phyloP scores from a whole-genome alignment of 305 asterid species.

The Fraxinus paxiana region DNA sequence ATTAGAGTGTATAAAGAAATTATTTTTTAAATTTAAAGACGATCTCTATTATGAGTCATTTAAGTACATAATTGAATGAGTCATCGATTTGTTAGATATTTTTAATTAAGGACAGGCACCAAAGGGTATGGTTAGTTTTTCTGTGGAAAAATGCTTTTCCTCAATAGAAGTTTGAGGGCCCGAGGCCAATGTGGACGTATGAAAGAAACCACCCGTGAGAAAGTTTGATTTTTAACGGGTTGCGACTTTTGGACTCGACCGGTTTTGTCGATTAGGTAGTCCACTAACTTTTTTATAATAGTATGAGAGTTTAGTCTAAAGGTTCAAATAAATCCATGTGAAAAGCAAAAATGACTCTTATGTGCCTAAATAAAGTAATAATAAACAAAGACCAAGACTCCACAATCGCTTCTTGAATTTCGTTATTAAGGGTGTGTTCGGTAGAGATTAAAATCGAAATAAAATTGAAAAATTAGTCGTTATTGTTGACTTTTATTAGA shows the following conservation, averaged over 20 bases:
- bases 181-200: background rate
- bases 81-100: background rate
- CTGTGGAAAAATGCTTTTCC: background rate
- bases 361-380: background rate
- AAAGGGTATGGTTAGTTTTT: background rate
- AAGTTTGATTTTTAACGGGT: background rate
- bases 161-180: background rate
- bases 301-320: background rate
- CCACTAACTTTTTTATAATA: background rate
- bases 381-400: background rate
- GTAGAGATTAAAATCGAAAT: too few relatives aligned
- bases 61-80: background rate
- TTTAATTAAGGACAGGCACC: background rate
- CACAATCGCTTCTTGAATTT: background rate
- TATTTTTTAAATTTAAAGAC: too few relatives aligned
- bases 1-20: too few relatives aligned
- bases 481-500: too few relatives aligned
- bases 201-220: background rate
- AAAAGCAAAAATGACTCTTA: too few relatives aligned
- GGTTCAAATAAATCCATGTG: background rate
- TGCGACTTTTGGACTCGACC: background rate
- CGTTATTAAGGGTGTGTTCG: too few relatives aligned
- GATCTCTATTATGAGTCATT: too few relatives aligned
- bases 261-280: background rate
- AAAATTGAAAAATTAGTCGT: too few relatives aligned